Evolutionary conservation across 495 filamentous ascomycete species (phyloP).

Genomic region (Apodospora peruviana): DNA sequence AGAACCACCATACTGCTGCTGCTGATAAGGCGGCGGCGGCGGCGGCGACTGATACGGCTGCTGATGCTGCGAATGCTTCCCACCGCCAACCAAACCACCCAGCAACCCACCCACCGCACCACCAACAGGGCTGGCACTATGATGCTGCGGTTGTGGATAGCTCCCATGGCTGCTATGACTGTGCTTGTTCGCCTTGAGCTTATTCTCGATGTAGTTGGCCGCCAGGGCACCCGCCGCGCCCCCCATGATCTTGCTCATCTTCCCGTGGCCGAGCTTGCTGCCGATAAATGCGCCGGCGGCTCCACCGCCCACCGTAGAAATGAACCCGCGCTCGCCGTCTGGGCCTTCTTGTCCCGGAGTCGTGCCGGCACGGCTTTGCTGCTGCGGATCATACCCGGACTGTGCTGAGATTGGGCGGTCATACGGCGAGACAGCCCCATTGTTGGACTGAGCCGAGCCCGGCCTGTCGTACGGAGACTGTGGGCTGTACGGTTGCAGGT

Average conservation of each 20-base stretch:
- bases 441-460: conserved; percentile 6
- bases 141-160: background rate
- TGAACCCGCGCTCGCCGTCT: conserved; percentile 48
- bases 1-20: no score
- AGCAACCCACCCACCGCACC: background rate
- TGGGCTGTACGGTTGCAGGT: conserved; percentile 9
- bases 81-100: background rate
- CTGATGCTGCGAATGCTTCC: background rate
- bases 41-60: background rate
- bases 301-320: conserved; percentile 49
- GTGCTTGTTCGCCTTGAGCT: conserved; percentile 36
- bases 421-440: conserved; percentile 2
- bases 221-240: conserved; percentile 51
- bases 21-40: no score
- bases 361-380: background rate
- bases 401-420: conserved; percentile 4
- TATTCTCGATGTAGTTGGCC: conserved; percentile 48
- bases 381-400: background rate
- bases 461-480: conserved; percentile 2
- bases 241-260: conserved; percentile 45
- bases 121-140: background rate
- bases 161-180: background rate
- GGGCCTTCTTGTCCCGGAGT: conserved; percentile 11
- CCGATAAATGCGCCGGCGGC: conserved; percentile 49
- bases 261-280: conserved; percentile 19